phyloP scores from a whole-genome alignment of 2,329 filamentous ascomycete genomes.

The Sphaerulina musiva region DNA sequence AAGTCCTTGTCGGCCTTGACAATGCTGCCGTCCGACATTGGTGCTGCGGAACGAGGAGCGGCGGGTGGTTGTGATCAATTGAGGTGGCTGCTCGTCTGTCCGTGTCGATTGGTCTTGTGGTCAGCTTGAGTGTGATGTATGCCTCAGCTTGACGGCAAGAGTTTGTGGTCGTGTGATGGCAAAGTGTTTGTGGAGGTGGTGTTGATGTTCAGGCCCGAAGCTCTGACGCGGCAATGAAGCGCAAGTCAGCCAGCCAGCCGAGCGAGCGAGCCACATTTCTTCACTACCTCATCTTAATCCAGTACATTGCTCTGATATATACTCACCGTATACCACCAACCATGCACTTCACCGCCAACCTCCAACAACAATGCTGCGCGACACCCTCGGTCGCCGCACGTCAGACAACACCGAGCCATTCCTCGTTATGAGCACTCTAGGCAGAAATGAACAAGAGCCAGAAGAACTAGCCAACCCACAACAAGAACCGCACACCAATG shows the following conservation, averaged over 20 bases:
- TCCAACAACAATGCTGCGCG: slow-evolving; percentile 26
- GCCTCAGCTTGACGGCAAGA: neutral
- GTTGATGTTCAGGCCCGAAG: neutral
- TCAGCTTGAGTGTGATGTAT: too few relatives aligned
- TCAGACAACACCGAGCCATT: slow-evolving; percentile 10
- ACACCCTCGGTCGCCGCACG: slow-evolving; percentile 21
- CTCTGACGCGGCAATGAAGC: neutral
- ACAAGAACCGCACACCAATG: slow-evolving; percentile 10
- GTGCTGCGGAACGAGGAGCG: slow-evolving; percentile 13
- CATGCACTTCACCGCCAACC: neutral
- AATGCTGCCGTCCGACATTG: slow-evolving; percentile 68
- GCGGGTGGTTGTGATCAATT: neutral
- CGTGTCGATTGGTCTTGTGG: neutral
- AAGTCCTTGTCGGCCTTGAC: slow-evolving; percentile 98
- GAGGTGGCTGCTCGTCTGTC: neutral
- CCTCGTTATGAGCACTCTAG: slow-evolving; percentile 21
- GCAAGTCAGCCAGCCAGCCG: neutral
- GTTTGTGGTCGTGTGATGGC: neutral
- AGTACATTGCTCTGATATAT: neutral
- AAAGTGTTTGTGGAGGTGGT: neutral
- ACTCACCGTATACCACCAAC: neutral
- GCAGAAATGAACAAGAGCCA: slow-evolving; percentile 3
- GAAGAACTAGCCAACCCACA: neutral
- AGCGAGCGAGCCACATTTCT: neutral
- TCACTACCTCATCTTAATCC: neutral